Base-by-base conservation (phyloP, 2,329 filamentous ascomycete genomes). In the Alternaria postmessia region DNA sequence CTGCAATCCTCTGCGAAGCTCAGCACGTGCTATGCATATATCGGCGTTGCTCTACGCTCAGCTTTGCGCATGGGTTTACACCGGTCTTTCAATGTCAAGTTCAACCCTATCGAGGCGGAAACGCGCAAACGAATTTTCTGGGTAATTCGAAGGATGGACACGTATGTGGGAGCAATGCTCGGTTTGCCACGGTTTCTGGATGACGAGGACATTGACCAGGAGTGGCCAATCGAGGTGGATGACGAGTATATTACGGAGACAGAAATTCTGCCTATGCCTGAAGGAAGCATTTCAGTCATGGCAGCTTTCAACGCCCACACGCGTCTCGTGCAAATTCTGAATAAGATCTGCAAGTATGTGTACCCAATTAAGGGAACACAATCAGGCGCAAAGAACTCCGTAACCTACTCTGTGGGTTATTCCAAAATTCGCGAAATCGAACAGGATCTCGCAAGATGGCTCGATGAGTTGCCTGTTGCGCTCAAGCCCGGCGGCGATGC, bases 401-500 rank as follows among this genome's bases (percentile, higher is more conserved):
- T 84, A 36, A 85, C 85, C 8, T 89, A 89, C 71, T 84, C 86
- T 49, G 86, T 90, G 53, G 87, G 86, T 61, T 88, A 89, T 69
- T 85, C 86, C 3, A 85, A 86, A 65, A 89, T 90, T 39, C 82
- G 86, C 22, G 87, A 89, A 65, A 85, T 90, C 55, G 88, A 90
- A 73, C 81, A 84, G 55, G 87, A 89, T 69, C 78, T 90, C 53
- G 86, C 89, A 68, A 77, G 79, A 14, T 90, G 88, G 88, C 85
- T 88, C 78, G 86, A 88, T 54, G 81, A 84, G 59, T 76, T 99
- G 26, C 94, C 94, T 0, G 84, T 88, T 67, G 87, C 88, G 54
- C 88, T 97, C 79, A 89, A 91, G 62, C 93, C 93, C 1, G 93
- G 92, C 62, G 86, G 89, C 0, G 92, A 95, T 51, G 91, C 89